These are phyloP conservation scores for Cupressus sempervirens DNA, from an alignment of 75 land plant species.

Conservation along the genomic window DNA sequence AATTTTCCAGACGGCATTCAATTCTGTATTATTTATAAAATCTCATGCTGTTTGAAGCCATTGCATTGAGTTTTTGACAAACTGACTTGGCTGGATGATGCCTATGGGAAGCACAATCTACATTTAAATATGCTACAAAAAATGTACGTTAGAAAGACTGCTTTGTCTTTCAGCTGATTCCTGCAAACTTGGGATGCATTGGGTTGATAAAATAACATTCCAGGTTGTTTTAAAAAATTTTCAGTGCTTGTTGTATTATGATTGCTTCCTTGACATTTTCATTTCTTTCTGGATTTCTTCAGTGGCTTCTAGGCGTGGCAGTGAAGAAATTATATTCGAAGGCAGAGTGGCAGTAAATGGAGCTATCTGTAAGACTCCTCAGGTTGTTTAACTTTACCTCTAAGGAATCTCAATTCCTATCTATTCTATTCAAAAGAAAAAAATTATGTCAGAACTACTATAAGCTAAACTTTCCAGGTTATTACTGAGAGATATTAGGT, in stretches of 20 bases:
- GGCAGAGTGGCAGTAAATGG: constrained; percentile 93
- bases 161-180: background rate
- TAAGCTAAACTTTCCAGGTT: background rate
- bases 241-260: background rate
- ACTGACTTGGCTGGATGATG: background rate
- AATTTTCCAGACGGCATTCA: background rate
- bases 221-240: background rate
- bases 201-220: background rate
- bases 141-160: background rate
- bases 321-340: constrained; percentile 89
- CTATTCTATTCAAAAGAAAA: background rate
- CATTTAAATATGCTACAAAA: background rate
- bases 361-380: constrained; percentile 79
- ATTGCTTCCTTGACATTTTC: background rate
- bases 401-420: background rate
- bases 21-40: background rate
- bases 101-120: background rate
- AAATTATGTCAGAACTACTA: background rate
- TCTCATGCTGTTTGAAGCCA: background rate
- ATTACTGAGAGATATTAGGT: background rate
- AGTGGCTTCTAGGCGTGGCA: constrained; percentile 93
- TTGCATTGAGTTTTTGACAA: background rate
- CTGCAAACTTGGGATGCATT: background rate
- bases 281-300: constrained; percentile 14
- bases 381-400: constrained; percentile 35